Conservation (phyloP, 805 yeast genomes). For the Priceomyces medius region DNA sequence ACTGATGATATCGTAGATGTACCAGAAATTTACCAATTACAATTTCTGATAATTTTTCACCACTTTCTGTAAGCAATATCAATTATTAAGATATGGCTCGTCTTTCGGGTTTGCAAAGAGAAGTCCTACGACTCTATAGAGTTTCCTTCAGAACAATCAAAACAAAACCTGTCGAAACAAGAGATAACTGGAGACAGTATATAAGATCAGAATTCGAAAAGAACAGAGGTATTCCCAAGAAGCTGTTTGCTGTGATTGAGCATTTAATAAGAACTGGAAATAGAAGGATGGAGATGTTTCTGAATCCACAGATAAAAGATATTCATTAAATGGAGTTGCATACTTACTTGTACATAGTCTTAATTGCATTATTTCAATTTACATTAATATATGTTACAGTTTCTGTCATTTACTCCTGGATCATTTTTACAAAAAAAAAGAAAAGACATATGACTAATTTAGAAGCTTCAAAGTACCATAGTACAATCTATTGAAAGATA, state of each 20-base stretch:
- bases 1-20: not conserved
- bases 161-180: conserved; percentile 49
- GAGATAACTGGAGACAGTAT: conserved; percentile 42
- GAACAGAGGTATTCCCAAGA: conserved; percentile 57
- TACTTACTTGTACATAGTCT: not conserved
- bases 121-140: conserved; percentile 51
- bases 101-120: conserved; percentile 44
- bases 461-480: no score
- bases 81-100: conserved; percentile 34
- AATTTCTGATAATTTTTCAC: not conserved
- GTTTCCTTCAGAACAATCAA: conserved; percentile 45
- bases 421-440: not conserved
- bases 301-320: conserved; percentile 69
- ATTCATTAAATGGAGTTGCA: conserved; percentile 32
- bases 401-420: not conserved
- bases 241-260: conserved; percentile 83
- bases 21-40: not conserved
- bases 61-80: no score
- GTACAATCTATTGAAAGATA: no score
- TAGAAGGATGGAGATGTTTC: conserved; percentile 68
- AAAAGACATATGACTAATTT: not conserved
- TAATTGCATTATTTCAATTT: not conserved
- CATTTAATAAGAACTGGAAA: conserved; percentile 77
- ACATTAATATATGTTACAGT: not conserved
- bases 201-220: conserved; percentile 63